Evolutionary conservation across 805 yeast species (phyloP).

Genomic region (Wickerhamomyces tratensis): DNA sequence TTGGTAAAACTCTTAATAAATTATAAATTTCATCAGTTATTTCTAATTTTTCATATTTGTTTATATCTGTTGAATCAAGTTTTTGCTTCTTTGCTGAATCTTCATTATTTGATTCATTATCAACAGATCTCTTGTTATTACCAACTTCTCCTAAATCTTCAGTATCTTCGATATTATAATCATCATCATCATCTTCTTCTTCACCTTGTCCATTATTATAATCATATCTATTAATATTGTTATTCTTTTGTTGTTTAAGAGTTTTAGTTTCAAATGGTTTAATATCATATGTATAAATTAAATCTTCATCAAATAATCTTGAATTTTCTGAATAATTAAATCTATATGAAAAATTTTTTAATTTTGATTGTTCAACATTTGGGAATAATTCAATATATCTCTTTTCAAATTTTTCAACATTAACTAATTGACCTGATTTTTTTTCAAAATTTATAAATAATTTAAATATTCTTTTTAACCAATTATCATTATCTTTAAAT

Average conservation of each 20-base stretch:
- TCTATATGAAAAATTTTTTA: conserved; percentile 26
- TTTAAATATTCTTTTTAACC: conserved; percentile 39
- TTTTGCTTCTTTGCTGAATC: conserved; percentile 1
- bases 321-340: conserved; percentile 20
- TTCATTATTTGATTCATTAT: neutral
- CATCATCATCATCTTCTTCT: conserved; percentile 5
- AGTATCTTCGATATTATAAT: conserved; percentile 9
- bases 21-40: conserved; percentile 36
- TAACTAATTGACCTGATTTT: conserved; percentile 57
- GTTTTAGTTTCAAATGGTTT: neutral
- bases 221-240: conserved; percentile 1
- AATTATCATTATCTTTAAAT: conserved; percentile 17
- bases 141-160: neutral
- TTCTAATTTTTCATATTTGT: conserved; percentile 1
- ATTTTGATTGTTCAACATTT: conserved; percentile 27
- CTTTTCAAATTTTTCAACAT: conserved; percentile 54
- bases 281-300: neutral
- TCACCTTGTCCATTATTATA: too few relatives aligned
- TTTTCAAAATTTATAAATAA: conserved; percentile 61
- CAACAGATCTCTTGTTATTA: neutral
- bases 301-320: neutral
- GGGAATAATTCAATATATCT: conserved; percentile 63
- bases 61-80: conserved; percentile 2
- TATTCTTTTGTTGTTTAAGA: conserved; percentile 24
- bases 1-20: conserved; percentile 47